Base-by-base conservation (phyloP, 1,284 basidiomycete species). In the Microbotryum saponariae region DNA sequence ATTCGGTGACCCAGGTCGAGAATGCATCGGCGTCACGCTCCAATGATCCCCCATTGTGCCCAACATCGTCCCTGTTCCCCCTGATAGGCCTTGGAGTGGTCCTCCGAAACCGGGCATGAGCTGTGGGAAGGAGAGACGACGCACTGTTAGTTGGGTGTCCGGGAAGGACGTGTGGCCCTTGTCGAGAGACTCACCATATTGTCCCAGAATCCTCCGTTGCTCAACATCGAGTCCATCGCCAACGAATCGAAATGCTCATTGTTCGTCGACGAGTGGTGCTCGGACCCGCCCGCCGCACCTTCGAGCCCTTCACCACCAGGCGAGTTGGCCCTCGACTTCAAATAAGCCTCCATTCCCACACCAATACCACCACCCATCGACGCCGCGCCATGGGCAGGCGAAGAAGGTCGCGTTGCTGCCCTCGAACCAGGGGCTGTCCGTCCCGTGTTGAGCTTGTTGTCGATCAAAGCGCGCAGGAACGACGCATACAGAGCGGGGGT, bases 401-500 rank as follows among this genome's bases (percentile, higher is more conserved):
- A 65, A 14, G 53, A 56, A 4, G 64, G 66, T 2, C 64, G 64
- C 7, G 67, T 66, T 5, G 58, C 58, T 1, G 62, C 67, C 25
- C 67, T 62, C 12, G 67, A 68, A 27, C 63, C 65, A 42, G 67
- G 62, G 0, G 62, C 64, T 0, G 64, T 66, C 6, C 64, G 59
- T 20, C 56, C 23, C 3, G 64, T 64, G 25, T 63, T 58, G 4
- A 63, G 51, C 57, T 72, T 72, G 60, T 67, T 69, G 42, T 68
- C 65, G 37, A 78, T 73, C 54, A 78, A 82, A 14, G 88, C 88
- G 7, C 87, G 85, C 27, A 94, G 80, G 79, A 94, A 92, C 18
- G 83, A 81, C 70, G 86, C 85, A 77, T 96, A 94, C 58, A 94
- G 79, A 6, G 87, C 85, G 0, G 89, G 89, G 1, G 91, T 90